phyloP scores from a whole-genome alignment of 768 basidiomycete genomes.

The Pisolithus microcarpus region DNA sequence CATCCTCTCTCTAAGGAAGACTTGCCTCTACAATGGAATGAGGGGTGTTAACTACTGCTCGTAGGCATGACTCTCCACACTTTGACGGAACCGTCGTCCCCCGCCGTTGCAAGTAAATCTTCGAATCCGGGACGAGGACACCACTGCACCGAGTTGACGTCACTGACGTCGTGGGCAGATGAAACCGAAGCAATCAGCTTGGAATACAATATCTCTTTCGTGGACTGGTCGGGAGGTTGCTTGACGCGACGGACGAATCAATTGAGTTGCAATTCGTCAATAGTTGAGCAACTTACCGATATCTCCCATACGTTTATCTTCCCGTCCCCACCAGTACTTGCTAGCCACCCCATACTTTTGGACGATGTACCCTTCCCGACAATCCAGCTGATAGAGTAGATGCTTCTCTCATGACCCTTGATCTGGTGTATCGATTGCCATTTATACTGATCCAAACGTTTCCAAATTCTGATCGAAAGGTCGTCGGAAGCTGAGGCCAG shows the following conservation, averaged over 20 bases:
- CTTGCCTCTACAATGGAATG: neutral
- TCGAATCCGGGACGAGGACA: conserved; percentile 60
- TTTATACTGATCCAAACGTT: conserved; percentile 49
- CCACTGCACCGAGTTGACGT: conserved; percentile 84
- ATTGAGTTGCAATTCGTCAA: neutral
- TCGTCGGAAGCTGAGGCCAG: conserved; percentile 87
- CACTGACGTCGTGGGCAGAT: conserved; percentile 73
- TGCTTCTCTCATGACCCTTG: conserved; percentile 59
- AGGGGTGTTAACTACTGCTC: neutral
- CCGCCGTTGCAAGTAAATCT: conserved; percentile 70
- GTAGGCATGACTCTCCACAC: conserved; percentile 56
- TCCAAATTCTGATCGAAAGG: conserved; percentile 80
- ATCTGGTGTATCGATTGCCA: conserved; percentile 60
- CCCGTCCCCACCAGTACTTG: conserved; percentile 83
- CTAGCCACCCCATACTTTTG: conserved; percentile 67
- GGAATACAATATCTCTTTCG: conserved; percentile 25
- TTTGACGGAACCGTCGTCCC: conserved; percentile 76
- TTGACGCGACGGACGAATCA: neutral
- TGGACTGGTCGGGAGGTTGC: conserved; percentile 12
- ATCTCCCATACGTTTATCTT: conserved; percentile 76
- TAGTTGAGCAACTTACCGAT: conserved; percentile 32
- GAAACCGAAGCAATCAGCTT: conserved; percentile 49
- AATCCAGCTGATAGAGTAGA: conserved; percentile 81
- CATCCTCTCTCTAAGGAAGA: neutral
- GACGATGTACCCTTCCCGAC: conserved; percentile 28